A percentile compares a stretch with the other conserved stretches of the same genome.
Evolutionary conservation across 345 rosid genomes (phyloP).

Genomic region (Euphorbia tirucalli): DNA sequence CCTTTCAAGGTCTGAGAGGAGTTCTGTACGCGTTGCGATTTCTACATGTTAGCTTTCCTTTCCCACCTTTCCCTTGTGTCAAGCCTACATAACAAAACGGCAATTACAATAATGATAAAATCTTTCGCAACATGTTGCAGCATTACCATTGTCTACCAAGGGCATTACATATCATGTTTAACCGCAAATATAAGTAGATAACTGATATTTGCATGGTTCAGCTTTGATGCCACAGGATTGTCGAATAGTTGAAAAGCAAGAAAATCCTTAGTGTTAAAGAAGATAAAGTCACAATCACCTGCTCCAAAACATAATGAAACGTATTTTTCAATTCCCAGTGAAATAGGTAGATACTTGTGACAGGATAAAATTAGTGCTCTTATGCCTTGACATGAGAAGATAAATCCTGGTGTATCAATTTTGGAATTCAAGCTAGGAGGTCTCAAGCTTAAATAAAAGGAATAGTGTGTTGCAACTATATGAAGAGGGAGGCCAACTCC

Average conservation of each 20-base stretch:
- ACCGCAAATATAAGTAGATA: too few relatives aligned
- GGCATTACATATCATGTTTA: background rate
- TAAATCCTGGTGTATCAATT: background rate
- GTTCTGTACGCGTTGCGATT: background rate
- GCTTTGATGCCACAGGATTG: background rate
- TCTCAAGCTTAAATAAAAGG: background rate
- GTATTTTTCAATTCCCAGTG: background rate
- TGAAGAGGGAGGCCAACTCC: background rate
- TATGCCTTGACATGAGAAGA: background rate
- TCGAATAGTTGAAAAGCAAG: background rate
- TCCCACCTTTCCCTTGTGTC: conserved; percentile 75
- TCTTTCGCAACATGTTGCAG: background rate
- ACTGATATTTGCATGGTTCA: background rate
- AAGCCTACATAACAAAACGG: conserved; percentile 40
- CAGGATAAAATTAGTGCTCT: background rate
- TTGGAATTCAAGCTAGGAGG: background rate
- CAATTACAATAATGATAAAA: background rate
- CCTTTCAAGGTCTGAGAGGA: too few relatives aligned
- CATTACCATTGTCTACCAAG: too few relatives aligned
- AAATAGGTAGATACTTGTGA: background rate
- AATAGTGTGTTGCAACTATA: too few relatives aligned
- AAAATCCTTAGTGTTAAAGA: too few relatives aligned
- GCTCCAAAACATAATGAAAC: background rate
- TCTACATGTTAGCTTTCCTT: conserved; percentile 39
- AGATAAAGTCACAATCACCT: background rate